A percentile compares a stretch with the other conserved stretches of the same genome.
Evolutionary conservation across 371 early-diverging fungal genomes (phyloP).

Genomic region (Polyrhizophydium stewartii): DNA sequence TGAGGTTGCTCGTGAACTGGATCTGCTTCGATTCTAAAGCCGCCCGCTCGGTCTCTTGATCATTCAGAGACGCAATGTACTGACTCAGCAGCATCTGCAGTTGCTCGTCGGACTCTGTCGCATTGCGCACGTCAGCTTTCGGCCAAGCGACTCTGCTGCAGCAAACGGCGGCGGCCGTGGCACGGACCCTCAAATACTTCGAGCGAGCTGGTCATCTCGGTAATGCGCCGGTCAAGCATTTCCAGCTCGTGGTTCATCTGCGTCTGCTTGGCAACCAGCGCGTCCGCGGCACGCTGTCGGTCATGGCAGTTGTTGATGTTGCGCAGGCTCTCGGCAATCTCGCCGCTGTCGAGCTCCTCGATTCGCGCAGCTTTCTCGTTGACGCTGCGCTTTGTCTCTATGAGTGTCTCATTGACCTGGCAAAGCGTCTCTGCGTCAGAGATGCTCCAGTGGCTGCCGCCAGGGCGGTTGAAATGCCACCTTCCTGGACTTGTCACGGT

Average conservation of each 20-base stretch:
- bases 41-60: conserved; percentile 16
- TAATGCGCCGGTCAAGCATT: conserved; percentile 33
- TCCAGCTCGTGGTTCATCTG: conserved; percentile 33
- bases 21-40: conserved; percentile 15
- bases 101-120: conserved; percentile 53
- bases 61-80: conserved; percentile 26
- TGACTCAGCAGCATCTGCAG: conserved; percentile 41
- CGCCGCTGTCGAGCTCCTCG: conserved; percentile 40
- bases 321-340: conserved; percentile 18
- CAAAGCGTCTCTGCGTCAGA: conserved; percentile 1
- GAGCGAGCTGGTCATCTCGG: conserved; percentile 45
- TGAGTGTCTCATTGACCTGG: neutral
- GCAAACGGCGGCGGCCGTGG: neutral
- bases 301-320: conserved; percentile 17
- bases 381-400: neutral
- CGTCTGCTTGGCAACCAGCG: conserved; percentile 11
- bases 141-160: neutral
- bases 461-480: conserved; percentile 28
- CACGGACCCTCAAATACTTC: conserved; percentile 25
- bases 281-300: conserved; percentile 12
- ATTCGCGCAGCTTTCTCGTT: conserved; percentile 28
- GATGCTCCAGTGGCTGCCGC: neutral
- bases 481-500: conserved; percentile 71
- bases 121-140: conserved; percentile 4
- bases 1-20: neutral